These are phyloP conservation scores for Plectranthus barbatus DNA, from an alignment of 257 asterid genomes.

Conservation along the genomic window DNA sequence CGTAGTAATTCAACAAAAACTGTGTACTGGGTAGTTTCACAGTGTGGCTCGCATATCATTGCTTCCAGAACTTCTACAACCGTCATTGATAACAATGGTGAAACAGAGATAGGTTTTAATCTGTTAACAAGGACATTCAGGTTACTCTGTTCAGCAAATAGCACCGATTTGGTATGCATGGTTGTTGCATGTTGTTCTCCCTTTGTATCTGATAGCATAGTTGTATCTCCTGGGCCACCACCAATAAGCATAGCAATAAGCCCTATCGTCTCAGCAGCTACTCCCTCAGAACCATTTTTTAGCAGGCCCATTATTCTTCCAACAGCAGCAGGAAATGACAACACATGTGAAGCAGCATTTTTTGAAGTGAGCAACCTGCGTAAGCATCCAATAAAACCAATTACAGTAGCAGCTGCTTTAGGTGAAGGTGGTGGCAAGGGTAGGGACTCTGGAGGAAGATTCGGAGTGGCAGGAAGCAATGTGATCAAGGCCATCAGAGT, in stretches of 20 bases:
- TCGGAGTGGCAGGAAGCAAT: slow-evolving; percentile 94
- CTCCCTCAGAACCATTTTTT: slow-evolving; percentile 95
- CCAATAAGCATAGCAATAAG: slow-evolving; percentile 90
- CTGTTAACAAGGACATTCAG: slow-evolving; percentile 80
- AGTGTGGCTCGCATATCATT: slow-evolving; percentile 90
- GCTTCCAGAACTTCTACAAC: slow-evolving; percentile 96
- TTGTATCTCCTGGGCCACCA: slow-evolving; percentile 96
- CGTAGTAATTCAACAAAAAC: slow-evolving; percentile 92
- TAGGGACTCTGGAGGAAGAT: slow-evolving; percentile 90
- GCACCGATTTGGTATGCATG: slow-evolving; percentile 88
- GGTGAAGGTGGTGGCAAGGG: slow-evolving; percentile 99
- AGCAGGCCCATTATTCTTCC: slow-evolving; percentile 96
- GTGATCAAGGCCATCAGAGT: slow-evolving; percentile 97
- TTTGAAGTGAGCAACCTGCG: slow-evolving; percentile 85
- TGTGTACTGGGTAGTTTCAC: slow-evolving; percentile 88
- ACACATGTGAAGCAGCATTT: slow-evolving; percentile 93
- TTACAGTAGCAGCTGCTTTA: slow-evolving; percentile 97
- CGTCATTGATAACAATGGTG: slow-evolving; percentile 92
- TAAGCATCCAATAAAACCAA: slow-evolving; percentile 89
- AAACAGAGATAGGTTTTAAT: slow-evolving; percentile 78
- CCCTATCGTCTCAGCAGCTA: slow-evolving; percentile 82
- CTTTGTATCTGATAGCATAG: slow-evolving; percentile 57
- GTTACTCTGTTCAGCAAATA: slow-evolving; percentile 74
- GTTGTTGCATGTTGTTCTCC: slow-evolving; percentile 93
- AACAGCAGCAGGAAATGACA: slow-evolving; percentile 99